Evolutionary conservation across 2,329 filamentous ascomycete genomes (phyloP).

Genomic region (Pseudogymnoascus sp.): DNA sequence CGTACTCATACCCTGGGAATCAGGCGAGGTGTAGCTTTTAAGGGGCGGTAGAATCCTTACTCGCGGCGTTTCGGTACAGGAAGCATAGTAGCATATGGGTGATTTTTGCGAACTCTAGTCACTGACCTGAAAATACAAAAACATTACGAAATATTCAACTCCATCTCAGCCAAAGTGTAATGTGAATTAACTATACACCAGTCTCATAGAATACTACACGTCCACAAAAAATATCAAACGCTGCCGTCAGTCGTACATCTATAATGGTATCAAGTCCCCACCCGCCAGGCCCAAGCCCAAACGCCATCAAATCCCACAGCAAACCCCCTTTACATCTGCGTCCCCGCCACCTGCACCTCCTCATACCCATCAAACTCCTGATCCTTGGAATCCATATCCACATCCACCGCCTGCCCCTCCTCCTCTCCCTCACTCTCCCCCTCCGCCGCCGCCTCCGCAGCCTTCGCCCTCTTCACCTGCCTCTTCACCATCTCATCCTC

Average conservation of each 20-base stretch:
- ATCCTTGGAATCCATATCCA: background rate
- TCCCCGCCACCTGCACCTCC: background rate
- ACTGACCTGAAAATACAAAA: constrained; percentile 1
- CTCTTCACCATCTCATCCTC: constrained; percentile 50
- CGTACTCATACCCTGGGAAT: background rate
- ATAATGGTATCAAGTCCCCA: background rate
- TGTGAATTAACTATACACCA: background rate
- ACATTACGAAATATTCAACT: background rate
- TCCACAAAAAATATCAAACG: background rate
- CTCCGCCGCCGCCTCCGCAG: constrained; percentile 37
- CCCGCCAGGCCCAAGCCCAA: background rate
- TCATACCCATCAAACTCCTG: background rate
- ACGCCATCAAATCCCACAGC: background rate
- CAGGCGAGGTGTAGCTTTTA: background rate
- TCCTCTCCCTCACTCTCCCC: constrained; percentile 37
- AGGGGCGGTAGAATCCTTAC: background rate
- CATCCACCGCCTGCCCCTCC: constrained; percentile 15
- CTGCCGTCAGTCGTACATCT: background rate
- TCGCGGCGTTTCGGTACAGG: background rate
- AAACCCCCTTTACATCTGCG: background rate
- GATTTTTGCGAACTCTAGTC: background rate
- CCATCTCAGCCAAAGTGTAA: background rate
- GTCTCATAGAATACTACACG: background rate
- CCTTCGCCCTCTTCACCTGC: constrained; percentile 48
- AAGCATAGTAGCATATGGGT: background rate